Base-by-base conservation (phyloP, 495 filamentous ascomycete species). In the Immersiella caudata region DNA sequence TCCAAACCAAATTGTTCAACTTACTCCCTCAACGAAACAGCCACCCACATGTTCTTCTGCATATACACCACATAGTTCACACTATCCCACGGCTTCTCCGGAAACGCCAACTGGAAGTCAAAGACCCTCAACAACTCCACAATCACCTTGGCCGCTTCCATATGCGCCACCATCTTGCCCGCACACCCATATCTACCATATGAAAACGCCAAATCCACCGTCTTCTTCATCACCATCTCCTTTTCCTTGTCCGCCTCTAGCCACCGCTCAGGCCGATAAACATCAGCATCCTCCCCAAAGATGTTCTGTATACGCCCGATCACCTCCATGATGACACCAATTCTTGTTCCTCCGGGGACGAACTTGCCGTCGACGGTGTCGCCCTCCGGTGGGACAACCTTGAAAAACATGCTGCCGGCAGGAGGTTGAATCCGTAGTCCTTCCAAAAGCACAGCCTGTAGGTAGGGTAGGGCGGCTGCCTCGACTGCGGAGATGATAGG, bases 181-280 rank as follows among this genome's bases (percentile, higher is more conserved):
- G 79, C 59, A 62, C 77, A 80, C 11, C 60, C 61, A 22, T 71
- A 79, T 65, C 74, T 75, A 78, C 79, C 66, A 66, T 70, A 4
- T 72, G 71, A 68, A 77, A 80, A 4, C 29, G 75, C 26, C 1
- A 79, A 67, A 8, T 76, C 75, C 7, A 64, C 18, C 0, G 70
- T 71, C 52, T 49, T 77, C 27, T 74, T 73, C 80, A 82, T 81
- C 12, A 35, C 65, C 6, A 75, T 49, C 27, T 62, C 66, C 57
- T 80, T 76, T 6, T 67, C 75, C 6, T 71, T 67, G 6, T 71
- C 69, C 21, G 80, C 78, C 14, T 33, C 20, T 11, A 86, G 76
- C 84, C 85, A 87, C 64, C 84, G 71, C 67, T 84, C 84, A 0
- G 85, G 85, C 11, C 79, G 74, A 64, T 82, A 87, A 6, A 71